Evolutionary conservation across 1,284 basidiomycete species (phyloP), one percentile per base, ranked within the genome.

Genomic region (Cryptococcus sp.): DNA sequence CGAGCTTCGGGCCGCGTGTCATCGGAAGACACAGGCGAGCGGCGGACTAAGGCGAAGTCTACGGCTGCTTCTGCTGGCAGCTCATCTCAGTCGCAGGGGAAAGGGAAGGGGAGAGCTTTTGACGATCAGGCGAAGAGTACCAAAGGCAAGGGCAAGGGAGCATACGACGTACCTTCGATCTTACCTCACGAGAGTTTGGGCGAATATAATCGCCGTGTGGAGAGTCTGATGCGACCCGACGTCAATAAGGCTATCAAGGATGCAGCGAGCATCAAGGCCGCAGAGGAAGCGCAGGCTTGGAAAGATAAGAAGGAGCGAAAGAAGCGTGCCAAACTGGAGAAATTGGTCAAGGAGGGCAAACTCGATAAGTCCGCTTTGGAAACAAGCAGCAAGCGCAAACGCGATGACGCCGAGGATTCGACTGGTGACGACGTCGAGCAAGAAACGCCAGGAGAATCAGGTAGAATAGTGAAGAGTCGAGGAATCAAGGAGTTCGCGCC

Each of bases 121-220:
- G 34, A 20, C 26, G 25, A 34, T 37, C 16, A 22, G 23, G 13
- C 41, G 7, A 45, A 38, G 19, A 25, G 38, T 43, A 20, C 20
- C 17, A 58, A 52, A 20, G 50, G 39, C 3, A 59, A 59, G 44
- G 57, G 61, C 17, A 53, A 58, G 29, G 54, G 48, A 17, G 59
- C 51, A 25, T 39, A 38, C 26, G 45, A 20, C 22, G 46, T 66
- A 16, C 64, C 64, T 2, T 44, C 44, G 29, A 72, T 70, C 38
- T 44, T 61, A 46, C 65, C 64, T 2, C 56, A 69, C 41, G 69
- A 72, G 61, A 59, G 65, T 2, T 54, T 79, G 37, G 74, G 69
- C 17, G 75, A 75, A 41, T 79, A 72, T 54, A 79, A 79, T 61
- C 69, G 75, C 10, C 69, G 77, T 26, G 58, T 79, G 8, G 77